Evolutionary conservation across 306 rosid genomes (phyloP), one percentile per base, ranked within the genome.

Genomic region (Sicyos edulis): DNA sequence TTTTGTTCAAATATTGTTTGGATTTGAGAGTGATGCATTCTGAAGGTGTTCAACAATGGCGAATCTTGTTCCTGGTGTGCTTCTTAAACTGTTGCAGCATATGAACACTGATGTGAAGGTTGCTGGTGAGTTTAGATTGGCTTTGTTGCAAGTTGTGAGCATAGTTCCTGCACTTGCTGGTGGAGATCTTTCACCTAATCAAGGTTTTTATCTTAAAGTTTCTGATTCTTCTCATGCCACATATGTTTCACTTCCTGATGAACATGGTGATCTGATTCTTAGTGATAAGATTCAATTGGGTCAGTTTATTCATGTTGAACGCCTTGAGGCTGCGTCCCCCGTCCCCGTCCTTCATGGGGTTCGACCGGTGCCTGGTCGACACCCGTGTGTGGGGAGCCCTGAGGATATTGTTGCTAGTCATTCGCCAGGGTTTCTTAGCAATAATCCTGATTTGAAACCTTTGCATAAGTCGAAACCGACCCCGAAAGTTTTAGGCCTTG

Each of bases 191-290:
- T 95, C 91, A 74, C 78, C 86, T 17, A 91, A 86, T 74, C 97
- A 95, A 79, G 99, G 99, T 9, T 95, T 95, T 80, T 95, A 91
- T 75, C 91, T 95, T 58, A 89, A 91, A 85, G 96, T 95, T 78
- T 95, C 99, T 44, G 99, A 95, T 77, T 95, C 99, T 58, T 86
- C 96, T 64, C 97, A 95, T 75, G 97, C 99, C 59, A 91, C 99
- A 22, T 95, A 91, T 62, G 97, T 91, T 3, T 95, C 99, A 71
- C 83, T 95, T 13, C 97, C 96, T 63, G 96, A 91, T 78, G 96
- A 88, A 54, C 92, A 95, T 49, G 97, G 89, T 79, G 99, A 95
- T 83, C 88, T 95, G 58, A 95, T 95, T 83, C 95, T 87, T 44
- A 95, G 97, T 78, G 99, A 95, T 70, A 95, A 95, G 84, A 95